Evolutionary conservation across 2,329 filamentous ascomycete genomes (phyloP), one percentile per base, ranked within the genome.

Genomic region (Westerdykella sp.): DNA sequence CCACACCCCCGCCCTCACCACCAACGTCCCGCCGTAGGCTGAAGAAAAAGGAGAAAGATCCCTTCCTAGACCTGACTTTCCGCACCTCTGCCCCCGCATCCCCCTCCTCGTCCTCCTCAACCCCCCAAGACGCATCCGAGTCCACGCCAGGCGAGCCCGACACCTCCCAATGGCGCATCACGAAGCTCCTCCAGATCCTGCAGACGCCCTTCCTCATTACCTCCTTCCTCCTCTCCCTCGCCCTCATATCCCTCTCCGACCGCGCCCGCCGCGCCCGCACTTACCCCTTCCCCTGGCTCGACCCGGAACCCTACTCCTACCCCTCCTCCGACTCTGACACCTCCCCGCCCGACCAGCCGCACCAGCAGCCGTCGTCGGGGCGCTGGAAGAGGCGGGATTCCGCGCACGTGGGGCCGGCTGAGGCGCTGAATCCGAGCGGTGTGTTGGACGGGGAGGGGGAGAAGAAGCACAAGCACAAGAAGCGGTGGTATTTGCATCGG

Each of bases 191-290:
- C 25, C 40, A 67, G 67, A 55, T 71, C 46, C 47, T 85, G 52
- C 71, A 83, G 66, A 83, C 80, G 0, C 81, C 83, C 6, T 52
- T 85, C 48, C 73, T 80, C 50, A 78, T 85, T 60, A 69, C 79
- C 40, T 76, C 79, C 16, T 85, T 85, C 65, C 62, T 87, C 34
- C 37, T 85, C 50, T 85, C 82, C 2, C 75, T 86, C 37, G 73
- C 75, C 58, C 63, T 84, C 40, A 74, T 85, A 35, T 81, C 85
- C 67, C 68, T 74, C 40, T 72, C 72, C 45, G 79, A 73, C 66
- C 78, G 55, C 56, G 71, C 56, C 58, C 72, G 63, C 72, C 80
- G 64, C 65, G 69, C 54, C 48, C 62, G 53, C 31, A 51, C 59
- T 5, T 45, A 63, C 64, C 69, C 41, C 49, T 38, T 34, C 48